phyloP scores from a whole-genome alignment of 2,329 filamentous ascomycete genomes.

The Ceratocystis diversiconidia region DNA sequence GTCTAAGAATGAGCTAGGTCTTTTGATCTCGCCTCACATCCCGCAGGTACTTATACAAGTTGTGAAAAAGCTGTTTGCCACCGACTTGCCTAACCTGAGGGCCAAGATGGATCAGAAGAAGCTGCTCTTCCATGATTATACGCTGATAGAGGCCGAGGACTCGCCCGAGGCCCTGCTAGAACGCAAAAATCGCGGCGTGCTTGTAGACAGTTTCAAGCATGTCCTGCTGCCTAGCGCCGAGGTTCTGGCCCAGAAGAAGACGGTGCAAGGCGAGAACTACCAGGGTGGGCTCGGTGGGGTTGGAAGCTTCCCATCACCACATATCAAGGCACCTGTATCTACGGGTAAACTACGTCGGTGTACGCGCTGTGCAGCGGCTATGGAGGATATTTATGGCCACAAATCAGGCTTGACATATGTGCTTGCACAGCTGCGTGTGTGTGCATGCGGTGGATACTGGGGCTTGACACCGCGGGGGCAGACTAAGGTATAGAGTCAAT shows the following conservation, averaged over 20 bases:
- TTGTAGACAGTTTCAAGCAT: slow-evolving; percentile 46
- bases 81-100: slow-evolving; percentile 43
- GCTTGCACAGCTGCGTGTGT: slow-evolving; percentile 40
- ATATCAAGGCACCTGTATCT: slow-evolving; percentile 26
- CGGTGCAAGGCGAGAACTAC: slow-evolving; percentile 17
- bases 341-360: slow-evolving; percentile 28
- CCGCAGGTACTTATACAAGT: slow-evolving; percentile 38
- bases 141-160: slow-evolving; percentile 52
- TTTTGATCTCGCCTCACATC: slow-evolving; percentile 37
- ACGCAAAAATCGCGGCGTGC: slow-evolving; percentile 27
- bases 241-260: slow-evolving; percentile 20
- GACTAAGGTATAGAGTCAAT: slow-evolving; percentile 11
- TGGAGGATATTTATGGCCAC: slow-evolving; percentile 41
- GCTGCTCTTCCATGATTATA: slow-evolving; percentile 60
- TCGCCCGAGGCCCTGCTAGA: slow-evolving; percentile 31
- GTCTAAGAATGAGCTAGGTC: slow-evolving; percentile 35
- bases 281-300: slow-evolving; percentile 7
- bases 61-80: slow-evolving; percentile 50
- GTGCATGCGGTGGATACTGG: slow-evolving; percentile 41
- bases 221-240: slow-evolving; percentile 32
- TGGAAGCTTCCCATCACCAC: slow-evolving; percentile 2
- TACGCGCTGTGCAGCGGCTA: slow-evolving; percentile 49
- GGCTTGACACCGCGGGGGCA: slow-evolving; percentile 24
- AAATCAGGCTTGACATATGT: slow-evolving; percentile 40
- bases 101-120: slow-evolving; percentile 47